Base-by-base conservation (phyloP, 768 basidiomycete genomes). In the Ephemerocybe angulata region DNA sequence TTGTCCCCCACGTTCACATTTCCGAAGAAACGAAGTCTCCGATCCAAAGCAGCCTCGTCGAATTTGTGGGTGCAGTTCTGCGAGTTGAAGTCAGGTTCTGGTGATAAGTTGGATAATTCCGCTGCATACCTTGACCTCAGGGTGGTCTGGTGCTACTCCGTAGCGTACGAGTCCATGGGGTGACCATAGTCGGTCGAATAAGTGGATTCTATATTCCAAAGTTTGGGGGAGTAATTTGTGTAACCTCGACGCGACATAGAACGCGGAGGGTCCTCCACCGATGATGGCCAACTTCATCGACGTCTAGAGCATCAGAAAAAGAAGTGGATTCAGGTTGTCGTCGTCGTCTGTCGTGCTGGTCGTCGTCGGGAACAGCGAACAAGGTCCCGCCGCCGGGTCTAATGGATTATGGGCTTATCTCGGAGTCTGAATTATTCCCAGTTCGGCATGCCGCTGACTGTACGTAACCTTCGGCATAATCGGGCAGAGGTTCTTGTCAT, bases 11-110 rank as follows among this genome's bases (percentile, higher is more conserved):
- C 67, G 55, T 89, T 83, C 13, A 96, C 86, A 64, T 98, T 97
- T 31, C 95, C 97, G 69, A 96, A 96, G 72, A 93, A 98, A 19
- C 80, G 76, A 62, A 98, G 85, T 2, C 95, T 83, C 0, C 83
- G 73, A 64, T 98, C 94, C n/a, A 69, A 58, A 0, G 93, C 90
- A 1, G 86, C 80, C 25, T 78, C 73, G 64, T 96, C 92, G 62
- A 99, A 98, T 75, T 96, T 98, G 72, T 96, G 84, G 22, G 88
- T 93, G 72, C 94, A 97, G 70, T 98, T 98, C 95, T 98, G 53
- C 43, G 21, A 53, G 44, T 27, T 29, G 49, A n/a, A 49, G 44
- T 47, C 15, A 25, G 17, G 15, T n/a, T 6, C 8, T 28, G 4
- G 15, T 48, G 11, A 7, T 10, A 19, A 27, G 7, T 44, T 15